These are phyloP conservation scores for Chenopodium album DNA, from an alignment of 148 eudicot species.

Conservation along the genomic window DNA sequence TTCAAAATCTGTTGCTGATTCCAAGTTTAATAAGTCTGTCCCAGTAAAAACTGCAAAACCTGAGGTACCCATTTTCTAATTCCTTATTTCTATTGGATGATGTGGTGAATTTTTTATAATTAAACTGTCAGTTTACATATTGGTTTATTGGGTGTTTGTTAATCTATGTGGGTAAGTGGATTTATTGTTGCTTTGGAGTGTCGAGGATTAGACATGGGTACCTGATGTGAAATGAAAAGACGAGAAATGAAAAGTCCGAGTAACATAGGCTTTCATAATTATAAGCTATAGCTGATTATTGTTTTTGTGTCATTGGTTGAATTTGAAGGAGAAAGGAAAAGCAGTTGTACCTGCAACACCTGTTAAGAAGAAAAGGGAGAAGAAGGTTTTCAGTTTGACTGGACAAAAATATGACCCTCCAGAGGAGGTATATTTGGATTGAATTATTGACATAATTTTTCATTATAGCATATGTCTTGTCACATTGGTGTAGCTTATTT, in stretches of 20 bases:
- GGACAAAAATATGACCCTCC: conserved; percentile 93
- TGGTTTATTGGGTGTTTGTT: conserved; percentile 11
- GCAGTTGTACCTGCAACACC: conserved; percentile 36
- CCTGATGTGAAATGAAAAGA: neutral
- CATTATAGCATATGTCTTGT: neutral
- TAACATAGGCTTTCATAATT: neutral
- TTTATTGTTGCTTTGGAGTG: neutral
- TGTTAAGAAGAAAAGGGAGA: conserved; percentile 60
- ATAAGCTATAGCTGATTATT: neutral
- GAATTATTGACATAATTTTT: neutral
- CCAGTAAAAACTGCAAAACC: conserved; percentile 38
- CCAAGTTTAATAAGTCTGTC: conserved; percentile 32
- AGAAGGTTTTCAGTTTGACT: conserved; percentile 76
- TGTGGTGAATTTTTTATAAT: neutral
- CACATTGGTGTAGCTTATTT: neutral
- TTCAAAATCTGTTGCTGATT: conserved; percentile 33
- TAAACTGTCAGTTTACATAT: neutral
- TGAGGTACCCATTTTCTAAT: conserved; percentile 46
- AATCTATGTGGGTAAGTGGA: neutral
- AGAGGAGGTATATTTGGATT: conserved; percentile 58
- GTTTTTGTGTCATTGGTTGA: neutral
- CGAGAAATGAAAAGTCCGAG: too few species aligned
- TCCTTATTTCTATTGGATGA: neutral
- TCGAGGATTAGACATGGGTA: neutral
- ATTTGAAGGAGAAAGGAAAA: conserved; percentile 59